A percentile compares a stretch with the other conserved stretches of the same genome.
Evolutionary conservation across 805 yeast species (phyloP).

Genomic region (Barnettozyma wickerhamii): DNA sequence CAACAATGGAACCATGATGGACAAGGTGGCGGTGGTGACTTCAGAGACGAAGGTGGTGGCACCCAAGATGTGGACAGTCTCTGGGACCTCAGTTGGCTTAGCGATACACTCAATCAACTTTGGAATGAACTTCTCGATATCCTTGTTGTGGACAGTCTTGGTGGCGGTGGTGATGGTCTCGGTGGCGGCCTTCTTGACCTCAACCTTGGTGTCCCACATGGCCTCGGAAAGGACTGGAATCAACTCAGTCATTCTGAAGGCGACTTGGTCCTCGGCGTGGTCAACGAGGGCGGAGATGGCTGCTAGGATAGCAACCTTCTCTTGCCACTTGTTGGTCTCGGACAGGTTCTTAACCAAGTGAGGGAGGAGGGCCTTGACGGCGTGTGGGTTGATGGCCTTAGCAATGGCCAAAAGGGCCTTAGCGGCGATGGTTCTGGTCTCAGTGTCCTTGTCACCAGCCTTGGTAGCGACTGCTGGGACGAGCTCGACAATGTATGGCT

Average conservation of each 20-base stretch:
- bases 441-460: conserved; percentile 89
- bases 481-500: conserved; percentile 87
- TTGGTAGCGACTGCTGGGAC: conserved; percentile 65
- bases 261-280: conserved; percentile 91
- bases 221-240: conserved; percentile 98
- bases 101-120: conserved; percentile 96
- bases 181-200: conserved; percentile 95
- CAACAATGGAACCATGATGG: conserved; percentile 98
- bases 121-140: conserved; percentile 99
- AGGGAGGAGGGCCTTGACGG: conserved; percentile 89
- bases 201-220: conserved; percentile 99
- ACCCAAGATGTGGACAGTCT: conserved; percentile 98
- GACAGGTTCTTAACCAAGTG: conserved; percentile 64
- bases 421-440: conserved; percentile 67
- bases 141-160: conserved; percentile 98
- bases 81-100: conserved; percentile 95
- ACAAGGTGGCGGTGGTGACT: conserved; percentile 98
- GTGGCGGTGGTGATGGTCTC: conserved; percentile 94
- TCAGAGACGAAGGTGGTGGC: conserved; percentile 99
- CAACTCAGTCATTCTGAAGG: conserved; percentile 99
- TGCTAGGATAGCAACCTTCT: conserved; percentile 86
- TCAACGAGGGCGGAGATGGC: conserved; percentile 87
- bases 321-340: conserved; percentile 92
- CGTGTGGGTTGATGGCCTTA: conserved; percentile 81
- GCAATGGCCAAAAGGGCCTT: conserved; percentile 76